Evolutionary conservation across 2,329 filamentous ascomycete genomes (phyloP).

Genomic region (Juglanconis juglandina): DNA sequence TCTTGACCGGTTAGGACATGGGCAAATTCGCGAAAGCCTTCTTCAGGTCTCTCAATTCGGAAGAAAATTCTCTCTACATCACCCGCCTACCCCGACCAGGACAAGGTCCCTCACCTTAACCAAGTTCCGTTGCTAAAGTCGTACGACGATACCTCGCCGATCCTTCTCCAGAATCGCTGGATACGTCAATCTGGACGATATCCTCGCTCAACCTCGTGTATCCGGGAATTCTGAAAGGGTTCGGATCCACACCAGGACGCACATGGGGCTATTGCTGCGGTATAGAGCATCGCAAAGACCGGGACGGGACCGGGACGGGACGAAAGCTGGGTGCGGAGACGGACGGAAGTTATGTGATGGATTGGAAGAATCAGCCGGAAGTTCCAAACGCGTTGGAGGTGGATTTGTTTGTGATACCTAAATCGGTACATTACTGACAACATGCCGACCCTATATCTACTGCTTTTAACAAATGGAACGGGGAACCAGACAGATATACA

Average conservation of each 20-base stretch:
- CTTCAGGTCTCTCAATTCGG: too few species aligned
- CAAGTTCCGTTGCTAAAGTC: too few species aligned
- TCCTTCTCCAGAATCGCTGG: constrained; percentile 25
- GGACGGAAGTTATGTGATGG: constrained; percentile 49
- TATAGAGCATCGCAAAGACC: not conserved
- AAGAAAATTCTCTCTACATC: too few species aligned
- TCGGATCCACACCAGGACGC: constrained; percentile 26
- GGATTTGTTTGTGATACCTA: too few species aligned
- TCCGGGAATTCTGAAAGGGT: constrained; percentile 29
- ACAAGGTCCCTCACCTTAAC: too few species aligned
- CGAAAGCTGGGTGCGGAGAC: constrained; percentile 40
- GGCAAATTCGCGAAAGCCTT: not conserved
- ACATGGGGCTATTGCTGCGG: not conserved
- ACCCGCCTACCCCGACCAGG: too few species aligned
- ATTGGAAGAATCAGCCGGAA: constrained; percentile 44
- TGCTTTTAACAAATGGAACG: not conserved
- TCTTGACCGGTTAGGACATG: not conserved
- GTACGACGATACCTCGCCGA: too few species aligned
- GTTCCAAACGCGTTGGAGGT: constrained; percentile 20
- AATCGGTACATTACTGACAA: not conserved
- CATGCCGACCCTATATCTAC: not conserved
- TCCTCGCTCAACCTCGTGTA: constrained; percentile 32
- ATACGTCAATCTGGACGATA: constrained; percentile 25
- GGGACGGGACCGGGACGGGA: constrained; percentile 19
- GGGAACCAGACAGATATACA: not conserved